Evolutionary conservation across 2,329 filamentous ascomycete species (phyloP).

Genomic region (Colletotrichum lindemuthianum): DNA sequence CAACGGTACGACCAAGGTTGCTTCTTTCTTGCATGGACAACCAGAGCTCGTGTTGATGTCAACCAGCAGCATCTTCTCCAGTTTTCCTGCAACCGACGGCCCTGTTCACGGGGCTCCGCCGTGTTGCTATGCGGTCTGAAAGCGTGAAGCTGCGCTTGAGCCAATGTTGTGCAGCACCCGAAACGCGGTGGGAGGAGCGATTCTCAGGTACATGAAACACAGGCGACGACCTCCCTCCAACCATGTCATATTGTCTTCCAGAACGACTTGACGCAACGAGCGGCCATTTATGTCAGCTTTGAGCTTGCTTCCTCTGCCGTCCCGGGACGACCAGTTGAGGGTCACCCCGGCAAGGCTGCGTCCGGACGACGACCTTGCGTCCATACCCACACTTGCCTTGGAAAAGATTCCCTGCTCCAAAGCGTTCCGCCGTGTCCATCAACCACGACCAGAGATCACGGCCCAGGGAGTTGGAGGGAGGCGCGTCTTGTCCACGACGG

Average conservation of each 20-base stretch:
- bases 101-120: conserved; percentile 25
- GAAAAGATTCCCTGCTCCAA: conserved; percentile 6
- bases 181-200: conserved; percentile 40
- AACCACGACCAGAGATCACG: too few relatives aligned
- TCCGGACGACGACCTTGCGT: conserved; percentile 13
- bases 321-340: conserved; percentile 4
- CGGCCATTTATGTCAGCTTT: conserved; percentile 31
- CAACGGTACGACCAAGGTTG: conserved; percentile 16
- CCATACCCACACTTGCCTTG: conserved; percentile 10
- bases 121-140: conserved; percentile 27
- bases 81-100: conserved; percentile 30
- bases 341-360: conserved; percentile 8
- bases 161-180: conserved; percentile 41
- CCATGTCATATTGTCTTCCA: conserved; percentile 38
- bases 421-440: conserved; percentile 20
- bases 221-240: conserved; percentile 16
- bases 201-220: conserved; percentile 43
- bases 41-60: conserved; percentile 34
- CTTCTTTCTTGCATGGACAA: conserved; percentile 13
- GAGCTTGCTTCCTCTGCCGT: conserved; percentile 11
- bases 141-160: conserved; percentile 30
- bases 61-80: conserved; percentile 31
- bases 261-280: conserved; percentile 35
- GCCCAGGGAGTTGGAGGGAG: too few relatives aligned
- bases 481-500: conserved; percentile 9